Evolutionary conservation across 2,329 filamentous ascomycete species (phyloP).

Genomic region (Diplodia mutila): DNA sequence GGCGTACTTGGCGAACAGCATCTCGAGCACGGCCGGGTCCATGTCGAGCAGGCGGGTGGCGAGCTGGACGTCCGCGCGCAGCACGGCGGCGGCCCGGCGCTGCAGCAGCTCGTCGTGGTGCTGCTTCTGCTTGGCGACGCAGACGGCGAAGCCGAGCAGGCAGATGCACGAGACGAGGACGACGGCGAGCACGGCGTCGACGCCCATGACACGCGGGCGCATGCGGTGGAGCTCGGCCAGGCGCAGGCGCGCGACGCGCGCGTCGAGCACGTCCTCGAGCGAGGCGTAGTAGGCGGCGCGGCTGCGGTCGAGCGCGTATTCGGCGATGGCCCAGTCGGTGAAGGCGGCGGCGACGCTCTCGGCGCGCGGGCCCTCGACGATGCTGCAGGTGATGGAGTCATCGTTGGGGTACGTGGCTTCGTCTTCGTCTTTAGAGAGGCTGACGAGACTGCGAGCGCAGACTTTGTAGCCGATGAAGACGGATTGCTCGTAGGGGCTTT

Average conservation of each 20-base stretch:
- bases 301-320: neutral
- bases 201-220: neutral
- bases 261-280: neutral
- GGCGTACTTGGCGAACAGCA: neutral
- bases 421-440: no score
- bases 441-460: neutral
- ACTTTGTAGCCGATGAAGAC: conserved; percentile 6
- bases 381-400: neutral
- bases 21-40: neutral
- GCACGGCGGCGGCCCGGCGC: no score
- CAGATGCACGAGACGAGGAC: neutral
- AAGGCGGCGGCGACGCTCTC: neutral
- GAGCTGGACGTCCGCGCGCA: neutral
- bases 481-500: neutral
- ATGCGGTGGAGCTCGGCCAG: neutral
- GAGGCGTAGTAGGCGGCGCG: neutral
- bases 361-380: neutral
- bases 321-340: neutral
- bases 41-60: neutral
- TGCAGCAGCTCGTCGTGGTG: no score
- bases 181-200: neutral
- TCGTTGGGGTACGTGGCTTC: no score
- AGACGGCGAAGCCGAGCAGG: neutral
- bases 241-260: neutral
- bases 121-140: neutral